Evolutionary conservation across 352 stramenopile species (phyloP).

Genomic region (Phytophthora colocasiae): DNA sequence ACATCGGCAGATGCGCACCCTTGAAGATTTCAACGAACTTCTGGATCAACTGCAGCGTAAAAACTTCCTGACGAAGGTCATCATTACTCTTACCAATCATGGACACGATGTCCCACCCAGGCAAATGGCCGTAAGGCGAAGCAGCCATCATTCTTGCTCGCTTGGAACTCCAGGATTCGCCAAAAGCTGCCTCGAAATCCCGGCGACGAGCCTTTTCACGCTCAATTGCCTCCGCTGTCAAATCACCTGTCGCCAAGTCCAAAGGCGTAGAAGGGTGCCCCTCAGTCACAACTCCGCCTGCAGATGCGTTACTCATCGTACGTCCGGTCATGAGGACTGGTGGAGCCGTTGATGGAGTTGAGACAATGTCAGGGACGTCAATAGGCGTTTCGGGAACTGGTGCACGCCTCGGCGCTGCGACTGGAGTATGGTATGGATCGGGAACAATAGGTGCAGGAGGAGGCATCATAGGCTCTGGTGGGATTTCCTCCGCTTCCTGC

Average conservation of each 20-base stretch:
- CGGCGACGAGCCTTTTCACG: conserved; percentile 82
- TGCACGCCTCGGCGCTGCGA: conserved; percentile 24
- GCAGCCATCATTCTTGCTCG: conserved; percentile 87
- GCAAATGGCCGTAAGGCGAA: conserved; percentile 88
- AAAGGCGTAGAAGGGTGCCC: conserved; percentile 36
- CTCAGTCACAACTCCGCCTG: conserved; percentile 2
- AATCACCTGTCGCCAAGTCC: conserved; percentile 57
- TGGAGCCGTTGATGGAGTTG: conserved; percentile 57
- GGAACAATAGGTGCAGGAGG: conserved; percentile 2
- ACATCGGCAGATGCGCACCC: conserved; percentile 94
- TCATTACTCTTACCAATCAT: conserved; percentile 99
- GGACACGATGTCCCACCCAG: conserved; percentile 95
- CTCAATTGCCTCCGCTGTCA: conserved; percentile 83
- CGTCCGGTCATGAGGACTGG: conserved; percentile 27
- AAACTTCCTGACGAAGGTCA: conserved; percentile 99
- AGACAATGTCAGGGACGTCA: conserved; percentile 57
- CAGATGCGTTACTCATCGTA: conserved; percentile 18
- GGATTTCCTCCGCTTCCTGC: conserved; percentile 42
- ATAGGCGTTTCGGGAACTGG: conserved; percentile 74
- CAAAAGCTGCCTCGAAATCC: conserved; percentile 91
- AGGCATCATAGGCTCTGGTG: conserved; percentile 19
- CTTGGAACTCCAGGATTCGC: conserved; percentile 96
- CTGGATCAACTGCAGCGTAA: conserved; percentile 98
- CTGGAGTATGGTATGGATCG: conserved; percentile 28
- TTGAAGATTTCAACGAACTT: conserved; percentile 98